phyloP scores from a whole-genome alignment of 176 grass and related monocot genomes.

The Musa beccarii region DNA sequence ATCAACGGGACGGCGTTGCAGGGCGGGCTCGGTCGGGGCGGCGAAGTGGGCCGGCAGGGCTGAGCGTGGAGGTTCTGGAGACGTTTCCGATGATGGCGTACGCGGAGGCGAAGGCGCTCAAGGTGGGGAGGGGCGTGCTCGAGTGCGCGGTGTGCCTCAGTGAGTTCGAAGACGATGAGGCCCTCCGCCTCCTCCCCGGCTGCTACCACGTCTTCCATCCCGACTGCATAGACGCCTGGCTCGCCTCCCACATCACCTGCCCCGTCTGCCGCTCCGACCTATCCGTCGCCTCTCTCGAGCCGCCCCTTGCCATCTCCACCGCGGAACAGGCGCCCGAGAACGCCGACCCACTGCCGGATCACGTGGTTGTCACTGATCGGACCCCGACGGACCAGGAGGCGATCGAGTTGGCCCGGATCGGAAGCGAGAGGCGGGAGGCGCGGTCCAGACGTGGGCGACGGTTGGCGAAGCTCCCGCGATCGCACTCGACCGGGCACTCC shows the following conservation, averaged over 20 bases:
- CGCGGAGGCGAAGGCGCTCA: slow-evolving; percentile 47
- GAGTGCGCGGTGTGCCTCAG: slow-evolving; percentile 82
- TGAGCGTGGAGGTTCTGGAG: slow-evolving; percentile 44
- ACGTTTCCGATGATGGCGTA: slow-evolving; percentile 63
- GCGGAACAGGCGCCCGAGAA: background rate
- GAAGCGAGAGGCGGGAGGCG: slow-evolving; percentile 42
- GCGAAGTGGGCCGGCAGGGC: slow-evolving; percentile 22
- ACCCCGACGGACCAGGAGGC: slow-evolving; percentile 16
- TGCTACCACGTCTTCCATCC: slow-evolving; percentile 82
- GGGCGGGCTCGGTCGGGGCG: background rate
- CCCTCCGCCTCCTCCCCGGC: slow-evolving; percentile 59
- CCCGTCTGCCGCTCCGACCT: slow-evolving; percentile 77
- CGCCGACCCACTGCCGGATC: slow-evolving; percentile 16
- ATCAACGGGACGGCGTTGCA: background rate
- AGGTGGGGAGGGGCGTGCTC: slow-evolving; percentile 34
- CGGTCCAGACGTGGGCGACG: slow-evolving; percentile 39
- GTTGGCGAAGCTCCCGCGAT: slow-evolving; percentile 40
- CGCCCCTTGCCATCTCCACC: background rate
- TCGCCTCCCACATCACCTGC: slow-evolving; percentile 62
- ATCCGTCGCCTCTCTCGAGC: slow-evolving; percentile 21
- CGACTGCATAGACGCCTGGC: slow-evolving; percentile 86
- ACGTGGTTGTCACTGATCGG: slow-evolving; percentile 31
- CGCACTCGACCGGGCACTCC: slow-evolving; percentile 72
- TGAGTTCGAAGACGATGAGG: slow-evolving; percentile 90
- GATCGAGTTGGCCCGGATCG: slow-evolving; percentile 50